phyloP scores from a whole-genome alignment of 129 eudicot species.

The Arctium lappa region DNA sequence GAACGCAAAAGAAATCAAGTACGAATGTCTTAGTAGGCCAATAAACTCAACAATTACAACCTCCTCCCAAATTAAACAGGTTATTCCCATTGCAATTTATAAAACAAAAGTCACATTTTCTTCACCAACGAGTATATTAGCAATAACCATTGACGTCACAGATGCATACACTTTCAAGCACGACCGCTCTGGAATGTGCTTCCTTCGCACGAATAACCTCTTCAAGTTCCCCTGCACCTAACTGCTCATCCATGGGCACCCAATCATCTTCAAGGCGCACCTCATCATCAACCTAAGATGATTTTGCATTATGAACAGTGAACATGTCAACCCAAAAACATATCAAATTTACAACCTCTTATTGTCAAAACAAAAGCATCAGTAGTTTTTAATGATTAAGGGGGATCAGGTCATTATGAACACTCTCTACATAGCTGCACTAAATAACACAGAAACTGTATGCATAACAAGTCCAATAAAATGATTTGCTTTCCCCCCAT shows the following conservation, averaged over 20 bases:
- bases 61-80: not conserved
- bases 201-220: slow-evolving; percentile 81
- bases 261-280: slow-evolving; percentile 99
- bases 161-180: slow-evolving; percentile 85
- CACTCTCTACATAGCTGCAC: not conserved
- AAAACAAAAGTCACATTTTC: slow-evolving; percentile 1
- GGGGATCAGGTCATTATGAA: not conserved
- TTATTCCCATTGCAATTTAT: not conserved
- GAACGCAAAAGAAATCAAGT: not conserved
- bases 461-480: not conserved
- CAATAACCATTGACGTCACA: not conserved
- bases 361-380: not conserved
- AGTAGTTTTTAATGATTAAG: not conserved
- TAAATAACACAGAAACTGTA: not conserved
- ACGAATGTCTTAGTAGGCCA: not conserved
- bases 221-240: slow-evolving; percentile 66
- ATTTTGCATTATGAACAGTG: not conserved
- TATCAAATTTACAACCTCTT: not conserved
- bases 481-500: not conserved
- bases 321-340: not conserved
- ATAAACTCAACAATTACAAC: not conserved
- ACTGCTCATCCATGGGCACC: slow-evolving; percentile 92
- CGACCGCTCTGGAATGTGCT: slow-evolving; percentile 98
- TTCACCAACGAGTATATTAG: not conserved
- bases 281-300: slow-evolving; percentile 77